Percentiles rank a stretch among this genome's conserved stretches.
Conservation (phyloP, 768 basidiomycete genomes). For the Boletales sp. region DNA sequence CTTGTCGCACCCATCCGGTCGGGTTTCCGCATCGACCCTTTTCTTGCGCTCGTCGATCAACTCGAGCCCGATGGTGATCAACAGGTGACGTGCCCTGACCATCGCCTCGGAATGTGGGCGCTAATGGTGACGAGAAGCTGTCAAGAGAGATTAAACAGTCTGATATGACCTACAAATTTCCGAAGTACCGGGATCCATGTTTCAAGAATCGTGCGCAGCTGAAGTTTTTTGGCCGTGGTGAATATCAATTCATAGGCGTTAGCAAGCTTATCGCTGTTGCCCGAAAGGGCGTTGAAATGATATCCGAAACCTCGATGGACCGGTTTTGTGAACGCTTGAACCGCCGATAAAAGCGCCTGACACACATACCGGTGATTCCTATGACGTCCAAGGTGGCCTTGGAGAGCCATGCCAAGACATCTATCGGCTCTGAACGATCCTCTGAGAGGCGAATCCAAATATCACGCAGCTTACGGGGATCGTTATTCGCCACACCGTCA, state of each 20-base stretch:
- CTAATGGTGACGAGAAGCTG: constrained; percentile 27
- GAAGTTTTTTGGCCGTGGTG: constrained; percentile 48
- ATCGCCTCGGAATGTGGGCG: constrained; percentile 44
- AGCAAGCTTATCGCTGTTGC: constrained; percentile 51
- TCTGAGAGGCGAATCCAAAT: constrained; percentile 31
- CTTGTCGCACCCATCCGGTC: constrained; percentile 2
- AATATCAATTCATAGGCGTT: constrained; percentile 53
- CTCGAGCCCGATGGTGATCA: constrained; percentile 50
- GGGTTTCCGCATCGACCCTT: constrained; percentile 31
- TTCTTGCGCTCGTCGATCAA: constrained; percentile 50
- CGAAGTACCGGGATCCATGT: constrained; percentile 56
- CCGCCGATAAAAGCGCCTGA: no score
- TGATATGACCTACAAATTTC: constrained; percentile 39
- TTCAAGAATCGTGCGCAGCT: constrained; percentile 50
- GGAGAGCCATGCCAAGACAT: constrained; percentile 63
- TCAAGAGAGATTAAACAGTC: constrained; percentile 2
- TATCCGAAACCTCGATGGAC: constrained; percentile 48
- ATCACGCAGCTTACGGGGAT: constrained; percentile 41
- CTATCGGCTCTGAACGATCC: constrained; percentile 35
- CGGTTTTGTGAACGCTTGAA: neutral
- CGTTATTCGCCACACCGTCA: neutral
- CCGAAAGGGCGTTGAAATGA: constrained; percentile 49
- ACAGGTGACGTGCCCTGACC: constrained; percentile 41
- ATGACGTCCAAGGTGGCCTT: constrained; percentile 75
- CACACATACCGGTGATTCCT: constrained; percentile 54